A percentile compares a stretch with the other conserved stretches of the same genome.
Evolutionary conservation across 768 basidiomycete genomes (phyloP).

Genomic region (Rhizopogon vinicolor): DNA sequence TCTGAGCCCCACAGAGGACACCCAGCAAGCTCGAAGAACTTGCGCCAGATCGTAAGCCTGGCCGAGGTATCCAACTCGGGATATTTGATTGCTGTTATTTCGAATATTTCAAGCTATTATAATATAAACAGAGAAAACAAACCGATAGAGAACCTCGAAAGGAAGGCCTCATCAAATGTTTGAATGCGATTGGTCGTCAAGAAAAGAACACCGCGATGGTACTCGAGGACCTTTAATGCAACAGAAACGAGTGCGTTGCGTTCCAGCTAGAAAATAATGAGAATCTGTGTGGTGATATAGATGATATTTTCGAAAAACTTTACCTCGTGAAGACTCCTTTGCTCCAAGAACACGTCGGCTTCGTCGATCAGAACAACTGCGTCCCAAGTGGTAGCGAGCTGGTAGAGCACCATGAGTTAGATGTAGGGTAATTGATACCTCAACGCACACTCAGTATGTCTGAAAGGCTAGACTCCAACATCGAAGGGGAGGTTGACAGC

Average conservation of each 20-base stretch:
- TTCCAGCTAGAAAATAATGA: slow-evolving; percentile 28
- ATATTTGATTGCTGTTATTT: slow-evolving; percentile 18
- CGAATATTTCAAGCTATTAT: not conserved
- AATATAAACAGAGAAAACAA: not conserved
- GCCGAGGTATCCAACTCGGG: slow-evolving; percentile 16
- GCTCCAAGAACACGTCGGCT: slow-evolving; percentile 14
- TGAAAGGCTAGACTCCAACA: slow-evolving; percentile 36
- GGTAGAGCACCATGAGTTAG: slow-evolving; percentile 36
- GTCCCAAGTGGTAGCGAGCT: slow-evolving; percentile 54
- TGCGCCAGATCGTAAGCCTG: slow-evolving; percentile 18
- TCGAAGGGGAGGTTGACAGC: slow-evolving; percentile 43
- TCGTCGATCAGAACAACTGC: slow-evolving; percentile 57
- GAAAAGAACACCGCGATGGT: slow-evolving; percentile 57
- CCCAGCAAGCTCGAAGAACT: slow-evolving; percentile 19
- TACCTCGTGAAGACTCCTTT: slow-evolving; percentile 32
- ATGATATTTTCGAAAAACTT: not conserved
- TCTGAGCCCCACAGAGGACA: slow-evolving; percentile 4
- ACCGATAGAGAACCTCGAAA: slow-evolving; percentile 43
- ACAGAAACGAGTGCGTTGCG: slow-evolving; percentile 73
- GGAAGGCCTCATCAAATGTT: slow-evolving; percentile 56
- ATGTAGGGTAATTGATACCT: not conserved
- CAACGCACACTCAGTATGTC: slow-evolving; percentile 11
- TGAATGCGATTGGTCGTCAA: slow-evolving; percentile 38
- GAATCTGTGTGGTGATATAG: not conserved
- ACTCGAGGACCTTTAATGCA: slow-evolving; percentile 57